Base-by-base conservation (phyloP, 2,329 filamentous ascomycete genomes). In the Bisporella sp. region DNA sequence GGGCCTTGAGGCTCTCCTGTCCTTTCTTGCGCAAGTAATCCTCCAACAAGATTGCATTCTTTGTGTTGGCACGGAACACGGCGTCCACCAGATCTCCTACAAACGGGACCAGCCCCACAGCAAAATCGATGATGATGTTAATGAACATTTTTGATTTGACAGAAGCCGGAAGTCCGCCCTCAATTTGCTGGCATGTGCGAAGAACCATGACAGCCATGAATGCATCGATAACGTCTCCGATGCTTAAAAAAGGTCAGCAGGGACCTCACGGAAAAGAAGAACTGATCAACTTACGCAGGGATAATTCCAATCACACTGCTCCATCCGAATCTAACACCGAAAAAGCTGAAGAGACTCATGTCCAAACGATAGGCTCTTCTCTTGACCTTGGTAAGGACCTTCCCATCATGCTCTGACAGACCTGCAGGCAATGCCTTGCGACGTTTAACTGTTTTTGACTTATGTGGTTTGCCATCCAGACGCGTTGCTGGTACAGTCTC, bases 241-340 rank as follows among this genome's bases (percentile, higher is more conserved):
- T 71, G 5, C 85, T 88, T 39, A 42, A 35, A 11, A 4, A 46
- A 66, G 33, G 48, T 65, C 53, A 60, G 51, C 48, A 42, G 47
- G 13, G 6, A 32, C 49, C 60, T 32, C 51, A 35, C 37, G 31
- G 7, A 7, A 45, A 12, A 7, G 6, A 41, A 13, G 42, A 58
- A 50, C 63, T 59, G 13, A 57, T 9, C 21, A 50, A 78, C 87
- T 76, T 77, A 89, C 79, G 80, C 80, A 59, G 93, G 93, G 49
- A 97, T 69, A 6, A 97, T 65, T 11, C 85, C 93, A 61, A 97
- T 88, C 51, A 96, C 79, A 60, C 85, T 87, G 47, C 87, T 82
- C 89, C 90, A 96, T 49, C 93, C 93, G 64, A 97, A 91, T 51
- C 84, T 81, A 52, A 95, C 77, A 41, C 90, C 89, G 57, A 86